Evolutionary conservation across 2,329 filamentous ascomycete genomes (phyloP).

Genomic region (Neofusicoccum ribis): DNA sequence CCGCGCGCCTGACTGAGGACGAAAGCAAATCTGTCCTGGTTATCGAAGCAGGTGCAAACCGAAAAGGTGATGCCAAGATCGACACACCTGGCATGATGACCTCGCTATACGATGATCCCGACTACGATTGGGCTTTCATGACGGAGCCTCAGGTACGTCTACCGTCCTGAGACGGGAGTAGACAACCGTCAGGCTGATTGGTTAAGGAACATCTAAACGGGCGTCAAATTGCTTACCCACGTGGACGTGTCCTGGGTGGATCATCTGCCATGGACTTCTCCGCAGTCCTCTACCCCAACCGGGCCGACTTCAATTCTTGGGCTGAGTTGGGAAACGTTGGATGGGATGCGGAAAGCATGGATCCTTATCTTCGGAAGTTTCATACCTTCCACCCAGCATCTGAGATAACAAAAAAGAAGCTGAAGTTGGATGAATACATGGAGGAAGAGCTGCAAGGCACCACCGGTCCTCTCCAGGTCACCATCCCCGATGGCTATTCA

Average conservation of each 20-base stretch:
- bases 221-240: constrained; percentile 28
- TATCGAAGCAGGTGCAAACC: constrained; percentile 27
- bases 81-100: constrained; percentile 28
- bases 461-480: constrained; percentile 22
- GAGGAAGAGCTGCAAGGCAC: constrained; percentile 21
- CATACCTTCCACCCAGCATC: constrained; percentile 25
- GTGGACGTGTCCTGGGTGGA: constrained; percentile 40
- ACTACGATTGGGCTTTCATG: constrained; percentile 34
- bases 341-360: constrained; percentile 56
- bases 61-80: constrained; percentile 29
- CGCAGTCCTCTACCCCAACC: constrained; percentile 27
- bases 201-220: constrained; percentile 15
- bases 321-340: constrained; percentile 57
- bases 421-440: constrained; percentile 17
- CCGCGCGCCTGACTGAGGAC: constrained; percentile 30
- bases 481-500: constrained; percentile 16
- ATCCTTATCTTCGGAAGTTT: constrained; percentile 29
- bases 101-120: constrained; percentile 28
- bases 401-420: constrained; percentile 16
- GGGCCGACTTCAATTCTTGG: constrained; percentile 51
- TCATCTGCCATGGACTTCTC: constrained; percentile 34
- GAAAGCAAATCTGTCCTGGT: constrained; percentile 23
- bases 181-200: neutral
- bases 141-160: constrained; percentile 32
- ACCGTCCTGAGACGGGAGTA: neutral